Evolutionary conservation across 225 moss, liverwort and hornwort genomes (phyloP).

Genomic region (Polytrichum formosum): DNA sequence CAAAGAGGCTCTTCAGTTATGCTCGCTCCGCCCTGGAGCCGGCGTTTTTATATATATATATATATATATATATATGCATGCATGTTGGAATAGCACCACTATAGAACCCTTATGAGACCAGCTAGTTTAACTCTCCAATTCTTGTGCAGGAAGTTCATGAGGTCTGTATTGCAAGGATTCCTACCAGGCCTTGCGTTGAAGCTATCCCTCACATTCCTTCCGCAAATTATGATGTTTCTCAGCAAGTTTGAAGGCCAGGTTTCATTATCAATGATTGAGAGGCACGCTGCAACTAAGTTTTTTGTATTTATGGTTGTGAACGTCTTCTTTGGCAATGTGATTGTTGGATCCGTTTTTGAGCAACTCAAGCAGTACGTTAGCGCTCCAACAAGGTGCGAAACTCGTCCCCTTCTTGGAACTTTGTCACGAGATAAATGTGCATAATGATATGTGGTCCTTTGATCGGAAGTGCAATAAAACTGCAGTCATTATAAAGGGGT

Average conservation of each 20-base stretch:
- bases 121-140: no score
- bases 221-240: conserved; percentile 60
- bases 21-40: no score
- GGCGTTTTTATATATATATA: no score
- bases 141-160: conserved; percentile 57
- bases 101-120: no score
- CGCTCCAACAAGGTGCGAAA: conserved; percentile 58
- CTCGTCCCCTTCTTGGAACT: background rate
- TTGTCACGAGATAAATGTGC: background rate
- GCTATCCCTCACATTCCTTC: conserved; percentile 66
- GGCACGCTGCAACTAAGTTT: conserved; percentile 65
- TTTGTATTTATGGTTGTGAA: conserved; percentile 91
- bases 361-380: conserved; percentile 73
- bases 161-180: conserved; percentile 78
- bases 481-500: no score
- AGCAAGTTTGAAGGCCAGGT: conserved; percentile 75
- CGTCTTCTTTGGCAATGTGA: conserved; percentile 82
- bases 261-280: conserved; percentile 71
- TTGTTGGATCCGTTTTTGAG: conserved; percentile 73
- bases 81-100: no score
- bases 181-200: conserved; percentile 76
- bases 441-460: no score
- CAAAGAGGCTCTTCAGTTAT: no score
- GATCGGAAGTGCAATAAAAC: no score
- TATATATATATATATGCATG: no score